Evolutionary conservation across 805 yeast species (phyloP).

Genomic region (Nakazawaea ishiwadae): DNA sequence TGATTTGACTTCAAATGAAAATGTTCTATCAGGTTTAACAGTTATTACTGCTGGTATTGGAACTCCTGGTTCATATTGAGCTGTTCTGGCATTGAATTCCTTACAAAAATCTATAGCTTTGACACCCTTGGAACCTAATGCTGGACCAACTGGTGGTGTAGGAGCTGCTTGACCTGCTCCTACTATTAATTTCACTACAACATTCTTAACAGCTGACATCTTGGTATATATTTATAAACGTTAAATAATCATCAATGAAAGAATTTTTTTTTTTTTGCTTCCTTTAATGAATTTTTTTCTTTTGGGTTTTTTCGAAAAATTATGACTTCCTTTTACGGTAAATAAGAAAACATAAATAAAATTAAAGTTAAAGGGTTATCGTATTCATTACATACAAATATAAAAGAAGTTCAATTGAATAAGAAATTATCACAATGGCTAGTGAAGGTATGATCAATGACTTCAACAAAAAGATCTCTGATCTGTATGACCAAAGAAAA

Average conservation of each 20-base stretch:
- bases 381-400: too few relatives aligned
- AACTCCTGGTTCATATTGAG: slow-evolving; percentile 75
- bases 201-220: slow-evolving; percentile 40
- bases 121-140: slow-evolving; percentile 96
- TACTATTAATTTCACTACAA: slow-evolving; percentile 81
- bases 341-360: too few relatives aligned
- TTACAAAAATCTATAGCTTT: slow-evolving; percentile 98
- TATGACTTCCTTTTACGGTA: background rate
- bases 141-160: slow-evolving; percentile 99
- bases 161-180: slow-evolving; percentile 99
- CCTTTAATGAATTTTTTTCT: background rate
- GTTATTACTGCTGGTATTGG: slow-evolving; percentile 86
- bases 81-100: slow-evolving; percentile 96
- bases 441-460: background rate
- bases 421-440: background rate
- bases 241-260: too few relatives aligned
- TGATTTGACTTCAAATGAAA: slow-evolving; percentile 78
- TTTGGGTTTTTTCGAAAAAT: background rate
- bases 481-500: background rate
- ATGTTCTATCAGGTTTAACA: slow-evolving; percentile 89
- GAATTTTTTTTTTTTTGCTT: too few relatives aligned
- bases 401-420: too few relatives aligned
- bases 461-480: background rate
- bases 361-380: too few relatives aligned
- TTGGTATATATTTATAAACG: background rate